Conservation (phyloP, 2,329 filamentous ascomycete species). For the Trichoderma asperellum region DNA sequence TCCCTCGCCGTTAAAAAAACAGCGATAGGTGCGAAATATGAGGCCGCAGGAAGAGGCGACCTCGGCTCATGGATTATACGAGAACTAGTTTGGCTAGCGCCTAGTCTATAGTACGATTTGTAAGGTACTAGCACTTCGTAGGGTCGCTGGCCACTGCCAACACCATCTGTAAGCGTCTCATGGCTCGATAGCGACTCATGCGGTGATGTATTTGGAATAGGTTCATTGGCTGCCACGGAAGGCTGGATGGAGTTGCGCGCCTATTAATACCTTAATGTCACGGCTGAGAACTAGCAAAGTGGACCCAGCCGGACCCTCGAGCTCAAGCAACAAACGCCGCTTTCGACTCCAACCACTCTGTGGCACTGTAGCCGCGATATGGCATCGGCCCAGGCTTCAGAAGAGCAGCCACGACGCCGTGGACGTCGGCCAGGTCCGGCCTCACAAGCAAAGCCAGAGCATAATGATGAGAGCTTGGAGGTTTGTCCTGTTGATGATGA, state of each 20-base stretch:
- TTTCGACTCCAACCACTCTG: not conserved
- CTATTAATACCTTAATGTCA: not conserved
- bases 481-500: not conserved
- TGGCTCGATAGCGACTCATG: not conserved
- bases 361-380: not conserved
- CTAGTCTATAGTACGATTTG: not conserved
- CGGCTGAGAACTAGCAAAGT: not conserved
- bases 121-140: not conserved
- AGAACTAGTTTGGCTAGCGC: not conserved
- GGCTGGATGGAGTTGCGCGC: not conserved
- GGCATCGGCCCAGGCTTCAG: not conserved
- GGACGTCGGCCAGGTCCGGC: not conserved
- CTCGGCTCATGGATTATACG: not conserved
- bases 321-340: not conserved
- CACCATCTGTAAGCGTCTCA: not conserved
- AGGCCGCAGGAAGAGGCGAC: not conserved
- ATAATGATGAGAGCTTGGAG: slow-evolving; percentile 12
- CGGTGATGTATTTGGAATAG: not conserved
- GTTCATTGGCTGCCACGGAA: not conserved
- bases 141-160: not conserved
- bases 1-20: not conserved
- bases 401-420: not conserved
- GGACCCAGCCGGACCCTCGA: not conserved
- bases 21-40: slow-evolving; percentile 12
- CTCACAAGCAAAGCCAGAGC: not conserved